A percentile compares a stretch with the other conserved stretches of the same genome.
phyloP scores from a whole-genome alignment of 768 basidiomycete species.

The Scleroderma citrinum region DNA sequence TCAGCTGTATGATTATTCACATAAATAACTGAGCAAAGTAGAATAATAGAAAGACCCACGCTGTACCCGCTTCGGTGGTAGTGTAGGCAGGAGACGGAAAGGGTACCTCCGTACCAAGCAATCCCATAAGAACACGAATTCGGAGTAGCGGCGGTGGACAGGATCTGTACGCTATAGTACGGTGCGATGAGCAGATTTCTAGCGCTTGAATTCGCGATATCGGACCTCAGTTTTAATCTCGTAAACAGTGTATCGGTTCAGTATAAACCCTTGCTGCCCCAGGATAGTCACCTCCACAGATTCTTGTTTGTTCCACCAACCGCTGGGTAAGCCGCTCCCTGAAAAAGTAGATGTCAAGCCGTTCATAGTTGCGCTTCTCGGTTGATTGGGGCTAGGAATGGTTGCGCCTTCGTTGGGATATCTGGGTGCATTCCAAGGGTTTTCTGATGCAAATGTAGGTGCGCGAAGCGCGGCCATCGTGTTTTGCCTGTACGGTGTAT shows the following conservation, averaged over 20 bases:
- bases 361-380: constrained; percentile 28
- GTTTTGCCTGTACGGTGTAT: constrained; percentile 39
- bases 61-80: constrained; percentile 92
- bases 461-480: constrained; percentile 36
- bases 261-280: constrained; percentile 88
- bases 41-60: constrained; percentile 43
- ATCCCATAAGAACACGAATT: constrained; percentile 90
- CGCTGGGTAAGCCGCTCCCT: constrained; percentile 64
- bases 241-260: constrained; percentile 85
- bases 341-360: constrained; percentile 53
- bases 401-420: constrained; percentile 27
- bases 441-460: constrained; percentile 55
- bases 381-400: constrained; percentile 21
- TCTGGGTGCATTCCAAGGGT: constrained; percentile 55
- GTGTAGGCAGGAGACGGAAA: constrained; percentile 78
- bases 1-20: constrained; percentile 50
- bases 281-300: constrained; percentile 62
- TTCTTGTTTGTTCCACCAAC: constrained; percentile 89
- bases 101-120: constrained; percentile 83
- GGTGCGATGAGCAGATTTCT: constrained; percentile 5
- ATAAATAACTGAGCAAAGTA: constrained; percentile 6
- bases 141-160: constrained; percentile 85
- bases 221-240: constrained; percentile 72
- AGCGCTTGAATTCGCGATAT: constrained; percentile 9
- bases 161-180: constrained; percentile 51